Evolutionary conservation across 176 grass and related monocot genomes (phyloP).

Genomic region (Cenchrus purpureus): DNA sequence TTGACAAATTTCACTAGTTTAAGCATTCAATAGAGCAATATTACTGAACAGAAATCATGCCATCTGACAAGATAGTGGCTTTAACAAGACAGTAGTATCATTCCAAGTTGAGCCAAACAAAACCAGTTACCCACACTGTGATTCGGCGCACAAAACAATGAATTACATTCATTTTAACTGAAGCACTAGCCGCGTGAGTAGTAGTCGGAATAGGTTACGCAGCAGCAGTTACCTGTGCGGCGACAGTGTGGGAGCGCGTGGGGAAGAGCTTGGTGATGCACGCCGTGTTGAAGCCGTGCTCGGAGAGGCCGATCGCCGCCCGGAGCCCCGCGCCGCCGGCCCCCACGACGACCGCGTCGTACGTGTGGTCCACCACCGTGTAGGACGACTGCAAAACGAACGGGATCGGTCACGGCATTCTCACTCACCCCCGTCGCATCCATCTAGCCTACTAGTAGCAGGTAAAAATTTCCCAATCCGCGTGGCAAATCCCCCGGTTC

Average conservation of each 20-base stretch:
- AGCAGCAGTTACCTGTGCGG: slow-evolving; percentile 66
- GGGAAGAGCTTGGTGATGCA: slow-evolving; percentile 99
- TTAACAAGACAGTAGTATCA: too few species aligned
- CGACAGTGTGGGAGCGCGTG: slow-evolving; percentile 91
- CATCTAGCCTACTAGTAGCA: background rate
- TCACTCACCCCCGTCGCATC: background rate
- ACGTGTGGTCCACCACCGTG: slow-evolving; percentile 91
- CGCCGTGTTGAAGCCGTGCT: slow-evolving; percentile 96
- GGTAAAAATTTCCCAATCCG: background rate
- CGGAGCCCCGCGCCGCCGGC: slow-evolving; percentile 91
- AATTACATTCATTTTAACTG: background rate
- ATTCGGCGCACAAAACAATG: background rate
- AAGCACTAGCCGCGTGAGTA: background rate
- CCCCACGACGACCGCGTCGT: slow-evolving; percentile 94
- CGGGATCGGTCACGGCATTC: slow-evolving; percentile 14
- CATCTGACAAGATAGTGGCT: too few species aligned
- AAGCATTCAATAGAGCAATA: background rate
- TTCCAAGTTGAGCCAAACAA: background rate
- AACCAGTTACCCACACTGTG: background rate
- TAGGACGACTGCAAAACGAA: slow-evolving; percentile 60
- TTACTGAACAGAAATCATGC: background rate
- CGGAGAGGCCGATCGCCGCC: slow-evolving; percentile 91
- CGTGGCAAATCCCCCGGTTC: background rate
- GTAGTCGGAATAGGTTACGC: background rate
- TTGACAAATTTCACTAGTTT: background rate